phyloP scores from a whole-genome alignment of 345 rosid genomes.

The Geranium brycei region DNA sequence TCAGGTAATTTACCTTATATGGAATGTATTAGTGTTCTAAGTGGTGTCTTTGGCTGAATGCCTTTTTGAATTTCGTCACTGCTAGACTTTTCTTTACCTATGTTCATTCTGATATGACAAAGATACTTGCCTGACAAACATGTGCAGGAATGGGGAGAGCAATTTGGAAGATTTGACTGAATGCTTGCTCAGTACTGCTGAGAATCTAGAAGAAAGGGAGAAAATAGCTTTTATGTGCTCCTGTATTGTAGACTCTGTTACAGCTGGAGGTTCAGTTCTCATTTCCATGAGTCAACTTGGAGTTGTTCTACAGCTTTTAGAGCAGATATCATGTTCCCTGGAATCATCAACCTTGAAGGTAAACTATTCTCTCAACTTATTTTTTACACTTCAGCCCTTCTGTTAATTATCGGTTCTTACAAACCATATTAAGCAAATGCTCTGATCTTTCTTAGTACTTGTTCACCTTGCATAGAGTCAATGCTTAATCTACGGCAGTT shows the following conservation, averaged over 20 bases:
- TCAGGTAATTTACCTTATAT: conserved; percentile 24
- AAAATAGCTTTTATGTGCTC: conserved; percentile 59
- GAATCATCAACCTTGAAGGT: conserved; percentile 46
- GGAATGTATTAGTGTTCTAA: neutral
- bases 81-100: neutral
- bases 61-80: neutral
- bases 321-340: conserved; percentile 36
- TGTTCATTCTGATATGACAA: conserved; percentile 6
- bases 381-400: neutral
- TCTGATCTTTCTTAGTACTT: neutral
- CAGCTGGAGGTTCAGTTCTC: conserved; percentile 69
- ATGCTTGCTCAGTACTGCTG: conserved; percentile 27
- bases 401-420: neutral
- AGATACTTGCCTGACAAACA: conserved; percentile 3
- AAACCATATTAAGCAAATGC: neutral
- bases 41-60: neutral
- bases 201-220: conserved; percentile 47
- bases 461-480: neutral
- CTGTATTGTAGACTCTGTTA: conserved; percentile 45
- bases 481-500: neutral
- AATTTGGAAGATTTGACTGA: conserved; percentile 23
- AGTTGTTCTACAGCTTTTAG: conserved; percentile 49
- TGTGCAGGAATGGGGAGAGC: conserved; percentile 20
- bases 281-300: conserved; percentile 47
- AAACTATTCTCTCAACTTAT: conserved; percentile 8